Evolutionary conservation across 306 rosid genomes (phyloP), one percentile per base, ranked within the genome.

Genomic region (Hippophae tibetana): DNA sequence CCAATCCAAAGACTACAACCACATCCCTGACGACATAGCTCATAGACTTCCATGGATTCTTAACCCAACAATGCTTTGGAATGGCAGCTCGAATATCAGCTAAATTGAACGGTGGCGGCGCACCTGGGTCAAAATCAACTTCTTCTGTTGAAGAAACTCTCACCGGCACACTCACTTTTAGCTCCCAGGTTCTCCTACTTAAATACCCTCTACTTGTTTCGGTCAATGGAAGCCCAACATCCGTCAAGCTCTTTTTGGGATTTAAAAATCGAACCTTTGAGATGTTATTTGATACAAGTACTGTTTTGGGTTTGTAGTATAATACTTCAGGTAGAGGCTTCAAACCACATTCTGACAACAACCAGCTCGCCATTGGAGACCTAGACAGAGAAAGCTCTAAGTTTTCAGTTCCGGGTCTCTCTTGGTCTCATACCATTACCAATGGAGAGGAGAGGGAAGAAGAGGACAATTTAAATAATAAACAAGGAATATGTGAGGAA

Each of bases 11-110:
- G 67, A 86, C 95, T 12, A 79, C 72, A 63, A 12, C 11, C 10
- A 83, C 79, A 66, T 86, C 90, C 52, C 90, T 83, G 18, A 63
- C 78, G 6, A 86, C 90, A 71, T 86, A 83, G 60, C 95, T 83
- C 90, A 83, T 77, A 0, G 90, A 86, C 68, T 41, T 81, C 88
- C 90, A 72, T 3, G 88, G 77, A 41, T 86, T 51, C 79, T 77
- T 83, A 13, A 83, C 84, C 95, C 95, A 83, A 13, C 90, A 83
- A 73, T 83, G 87, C 65, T 81, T 86, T 5, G 88, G 95, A 68
- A 86, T 86, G 6, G 95, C 84, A 9, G 79, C 85, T 51, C 78
- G 66, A n/a, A 86, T 74, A 14, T 81, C 83, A 13, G 81, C 78
- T 71, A 86, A 70, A 7, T 60, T 72, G 65, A 86, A 86, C 7